Conservation (phyloP, 352 stramenopile species). For the Globisporangium radiosum region DNA sequence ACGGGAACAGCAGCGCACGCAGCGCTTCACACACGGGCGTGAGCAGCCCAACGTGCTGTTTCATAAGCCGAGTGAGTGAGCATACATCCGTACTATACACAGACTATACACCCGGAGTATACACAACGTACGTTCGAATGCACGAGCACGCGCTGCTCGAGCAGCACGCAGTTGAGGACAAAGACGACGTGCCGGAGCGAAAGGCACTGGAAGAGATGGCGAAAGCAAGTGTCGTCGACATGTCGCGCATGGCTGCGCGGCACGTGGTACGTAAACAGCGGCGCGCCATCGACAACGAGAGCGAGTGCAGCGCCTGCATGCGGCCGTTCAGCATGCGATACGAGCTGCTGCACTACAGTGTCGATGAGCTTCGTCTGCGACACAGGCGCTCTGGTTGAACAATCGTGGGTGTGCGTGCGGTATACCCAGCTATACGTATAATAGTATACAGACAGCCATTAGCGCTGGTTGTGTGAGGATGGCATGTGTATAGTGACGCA, state of each 20-base stretch:
- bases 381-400: too few relatives aligned
- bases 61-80: neutral
- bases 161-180: constrained; percentile 74
- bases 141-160: constrained; percentile 78
- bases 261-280: constrained; percentile 55
- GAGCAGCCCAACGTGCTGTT: constrained; percentile 55
- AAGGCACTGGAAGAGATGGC: constrained; percentile 76
- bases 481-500: constrained; percentile 9
- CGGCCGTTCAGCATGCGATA: constrained; percentile 22
- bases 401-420: constrained; percentile 1
- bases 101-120: too few relatives aligned
- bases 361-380: neutral
- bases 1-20: constrained; percentile 73
- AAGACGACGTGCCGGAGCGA: constrained; percentile 76
- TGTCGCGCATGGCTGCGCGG: constrained; percentile 52
- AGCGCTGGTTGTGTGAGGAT: neutral
- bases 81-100: too few relatives aligned
- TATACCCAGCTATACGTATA: neutral
- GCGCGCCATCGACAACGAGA: constrained; percentile 25
- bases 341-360: constrained; percentile 27
- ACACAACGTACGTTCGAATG: constrained; percentile 57
- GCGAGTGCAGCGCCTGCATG: constrained; percentile 25
- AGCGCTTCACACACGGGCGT: constrained; percentile 77
- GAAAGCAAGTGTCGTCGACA: constrained; percentile 75
- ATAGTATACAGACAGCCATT: too few relatives aligned